A percentile compares a stretch with the other conserved stretches of the same genome.
Conservation (phyloP, 805 yeast genomes). For the Deakozyma indianensis region DNA sequence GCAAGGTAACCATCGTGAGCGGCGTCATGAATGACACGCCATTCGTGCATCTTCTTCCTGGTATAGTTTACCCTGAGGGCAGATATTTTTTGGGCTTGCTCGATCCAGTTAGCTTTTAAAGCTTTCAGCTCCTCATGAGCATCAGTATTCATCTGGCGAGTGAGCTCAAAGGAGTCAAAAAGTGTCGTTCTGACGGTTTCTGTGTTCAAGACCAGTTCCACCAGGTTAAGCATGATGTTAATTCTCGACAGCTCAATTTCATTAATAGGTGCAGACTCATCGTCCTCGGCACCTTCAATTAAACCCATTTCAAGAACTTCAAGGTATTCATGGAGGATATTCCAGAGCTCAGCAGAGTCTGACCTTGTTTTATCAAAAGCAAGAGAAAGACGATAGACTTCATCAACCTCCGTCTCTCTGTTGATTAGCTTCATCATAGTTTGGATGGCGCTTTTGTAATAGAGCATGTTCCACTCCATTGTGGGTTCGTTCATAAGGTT, state of each 20-base stretch:
- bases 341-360: conserved; percentile 20
- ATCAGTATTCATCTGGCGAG: conserved; percentile 14
- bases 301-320: conserved; percentile 8
- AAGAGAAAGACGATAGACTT: conserved; percentile 12
- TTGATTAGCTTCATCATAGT: conserved; percentile 18
- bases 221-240: conserved; percentile 15
- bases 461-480: conserved; percentile 21
- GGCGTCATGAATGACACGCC: conserved; percentile 11
- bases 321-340: conserved; percentile 15
- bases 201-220: conserved; percentile 18
- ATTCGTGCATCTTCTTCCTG: conserved; percentile 14
- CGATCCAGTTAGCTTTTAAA: conserved; percentile 13
- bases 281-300: conserved; percentile 9
- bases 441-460: conserved; percentile 20
- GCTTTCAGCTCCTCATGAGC: conserved; percentile 16
- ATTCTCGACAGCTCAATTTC: conserved; percentile 14
- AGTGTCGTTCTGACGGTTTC: conserved; percentile 22
- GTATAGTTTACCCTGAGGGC: conserved; percentile 12
- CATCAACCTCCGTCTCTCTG: conserved; percentile 18
- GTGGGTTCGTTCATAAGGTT: conserved; percentile 22
- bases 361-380: conserved; percentile 22
- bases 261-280: conserved; percentile 3
- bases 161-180: conserved; percentile 18
- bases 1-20: conserved; percentile 14
- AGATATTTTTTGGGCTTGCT: conserved; percentile 11